Base-by-base conservation (phyloP, 108 stramenopile species). In the Schizochytrium sp. region DNA sequence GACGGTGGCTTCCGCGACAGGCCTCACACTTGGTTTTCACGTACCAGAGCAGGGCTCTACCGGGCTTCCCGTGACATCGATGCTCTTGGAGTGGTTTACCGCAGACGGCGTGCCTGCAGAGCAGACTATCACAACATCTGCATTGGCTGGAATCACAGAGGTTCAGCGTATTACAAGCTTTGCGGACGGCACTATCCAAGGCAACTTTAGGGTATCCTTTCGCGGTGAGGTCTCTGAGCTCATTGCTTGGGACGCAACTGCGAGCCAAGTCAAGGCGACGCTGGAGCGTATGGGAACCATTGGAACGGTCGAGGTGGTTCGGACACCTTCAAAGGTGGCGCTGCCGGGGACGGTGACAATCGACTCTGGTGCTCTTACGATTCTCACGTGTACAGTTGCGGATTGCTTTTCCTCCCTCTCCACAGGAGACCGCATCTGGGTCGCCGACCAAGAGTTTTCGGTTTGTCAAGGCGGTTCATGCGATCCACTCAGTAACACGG, bases 71-170 rank as follows among this genome's bases (percentile, higher is more conserved):
- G 76, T 83, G 23, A 83, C 76, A 0, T 47, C 48, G 51, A 83
- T 83, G 76, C 45, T 83, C 0, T 34, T 83, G 6, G 76, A 95
- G 89, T 95, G 91, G 91, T 95, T 92, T 88, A 91, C 93, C 5
- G 63, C 83, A 60, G 71, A 89, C 18, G 91, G 91, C 14, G 88
- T 90, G 60, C 59, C 57, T 14, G 96, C 96, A 72, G 94, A 96
- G 43, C 96, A 97, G 93, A 92, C 92, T 16, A 72, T 97, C 58
- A 96, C 96, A 60, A 94, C 94, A 10, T 95, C 94, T 5, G 91
- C 95, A 1, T 72, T 92, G 28, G 94, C 92, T 71, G 95, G 95
- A n/a, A 60, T 92, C 21, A 83, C 83, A 12, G 95, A 96, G 88
- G 72, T 96, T 29, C 95, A 96, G 87, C 72, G 90, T 12, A 89